Base-by-base conservation (phyloP, 495 filamentous ascomycete genomes). In the Podospora bellae-mahoneyi region DNA sequence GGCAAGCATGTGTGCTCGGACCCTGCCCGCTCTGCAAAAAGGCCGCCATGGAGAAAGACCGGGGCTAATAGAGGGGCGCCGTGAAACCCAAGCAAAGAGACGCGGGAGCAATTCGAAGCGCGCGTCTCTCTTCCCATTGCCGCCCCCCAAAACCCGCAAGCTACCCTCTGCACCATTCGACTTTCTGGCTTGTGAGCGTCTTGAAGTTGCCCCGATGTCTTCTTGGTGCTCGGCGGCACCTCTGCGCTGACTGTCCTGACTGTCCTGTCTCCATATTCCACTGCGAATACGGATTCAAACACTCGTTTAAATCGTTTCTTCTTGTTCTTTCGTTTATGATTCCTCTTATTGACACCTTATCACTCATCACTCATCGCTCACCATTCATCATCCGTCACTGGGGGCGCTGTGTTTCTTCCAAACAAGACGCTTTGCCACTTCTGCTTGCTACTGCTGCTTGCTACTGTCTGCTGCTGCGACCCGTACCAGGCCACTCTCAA, bases 71-170 rank as follows among this genome's bases (percentile, higher is more conserved):
- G 16, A n/a, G 28, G 55, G 56, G 20, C 55, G 5, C 60, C 23
- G 64, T 64, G 60, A 28, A 63, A 68, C 65, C 20, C 58, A 63
- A 48, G 39, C 39, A 48, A 48, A 61, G 53, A 58, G 55, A 58
- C 67, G 58, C 58, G 76, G 78, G 77, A 79, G 15, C 77, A 76
- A 74, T 79, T 78, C 75, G 63, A 61, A 69, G 67, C 61, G 75
- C 73, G 76, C 74, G 77, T 74, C 75, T 76, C 70, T 77, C 73
- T 77, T 32, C 39, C 39, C 39, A 48, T 78, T 78, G 72, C 77
- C 76, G 75, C 76, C 74, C 64, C 59, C 60, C 65, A 65, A 28
- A 57, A 60, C 71, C 64, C 73, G 68, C 65, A 66, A 62, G 20
- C 55, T 58, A 58, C 6, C 66, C 61, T 73, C 68, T 73, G 75